Conservation (phyloP, 768 basidiomycete species). For the Suillus subaureus region DNA sequence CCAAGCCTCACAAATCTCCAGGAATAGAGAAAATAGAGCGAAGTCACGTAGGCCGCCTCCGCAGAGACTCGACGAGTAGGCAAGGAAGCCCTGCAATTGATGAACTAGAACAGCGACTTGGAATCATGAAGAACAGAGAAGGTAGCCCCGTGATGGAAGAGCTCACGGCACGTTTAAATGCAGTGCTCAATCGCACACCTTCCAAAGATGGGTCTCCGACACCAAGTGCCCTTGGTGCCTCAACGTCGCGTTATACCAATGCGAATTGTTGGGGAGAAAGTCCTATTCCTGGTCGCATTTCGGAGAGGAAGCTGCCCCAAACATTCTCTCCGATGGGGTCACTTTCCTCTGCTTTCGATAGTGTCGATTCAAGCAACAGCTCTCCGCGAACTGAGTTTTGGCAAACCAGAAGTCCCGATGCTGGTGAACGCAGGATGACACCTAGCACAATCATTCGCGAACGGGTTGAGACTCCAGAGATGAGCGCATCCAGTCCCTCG, state of each 20-base stretch:
- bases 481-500: conserved; percentile 11
- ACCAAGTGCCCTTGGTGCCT: conserved; percentile 13
- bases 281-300: conserved; percentile 28
- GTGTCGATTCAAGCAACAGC: conserved; percentile 1
- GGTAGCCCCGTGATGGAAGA: conserved; percentile 58
- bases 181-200: conserved; percentile 39
- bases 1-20: conserved; percentile 41
- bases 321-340: conserved; percentile 10
- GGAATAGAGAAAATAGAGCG: conserved; percentile 27
- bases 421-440: conserved; percentile 17
- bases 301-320: conserved; percentile 23
- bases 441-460: conserved; percentile 13
- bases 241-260: conserved; percentile 24
- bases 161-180: conserved; percentile 46
- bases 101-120: conserved; percentile 63
- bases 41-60: conserved; percentile 49
- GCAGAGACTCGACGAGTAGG: conserved; percentile 42
- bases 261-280: conserved; percentile 21
- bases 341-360: conserved; percentile 9
- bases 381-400: conserved; percentile 4
- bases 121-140: conserved; percentile 55
- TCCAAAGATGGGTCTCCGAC: conserved; percentile 29
- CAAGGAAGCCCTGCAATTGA: conserved; percentile 65
- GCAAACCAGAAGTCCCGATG: conserved; percentile 8
- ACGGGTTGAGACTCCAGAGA: conserved; percentile 18